A percentile compares a stretch with the other conserved stretches of the same genome.
phyloP scores from a whole-genome alignment of 1,139 yeast species.

The Sporopachydermia cereana region DNA sequence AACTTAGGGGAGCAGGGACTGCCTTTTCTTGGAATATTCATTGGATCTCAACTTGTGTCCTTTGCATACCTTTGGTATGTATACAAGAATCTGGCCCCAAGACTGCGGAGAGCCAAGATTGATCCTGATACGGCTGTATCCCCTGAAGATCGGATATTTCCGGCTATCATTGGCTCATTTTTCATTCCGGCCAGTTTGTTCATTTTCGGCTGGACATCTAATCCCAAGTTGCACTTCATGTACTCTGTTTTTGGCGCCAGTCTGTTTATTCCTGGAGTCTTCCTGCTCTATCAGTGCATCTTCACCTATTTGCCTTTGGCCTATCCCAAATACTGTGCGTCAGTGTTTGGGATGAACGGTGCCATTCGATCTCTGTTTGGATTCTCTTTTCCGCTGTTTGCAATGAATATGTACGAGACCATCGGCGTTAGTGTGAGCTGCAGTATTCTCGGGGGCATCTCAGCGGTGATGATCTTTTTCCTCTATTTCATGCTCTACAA shows the following conservation, averaged over 20 bases:
- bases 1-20: constrained; percentile 39
- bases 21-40: constrained; percentile 32
- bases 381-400: constrained; percentile 47
- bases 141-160: constrained; percentile 19
- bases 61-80: background rate
- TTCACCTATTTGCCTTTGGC: constrained; percentile 22
- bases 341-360: constrained; percentile 44
- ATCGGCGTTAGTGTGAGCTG: constrained; percentile 40
- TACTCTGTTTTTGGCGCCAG: constrained; percentile 33
- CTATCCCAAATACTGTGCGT: constrained; percentile 36
- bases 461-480: constrained; percentile 32
- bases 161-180: constrained; percentile 28
- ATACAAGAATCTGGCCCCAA: background rate
- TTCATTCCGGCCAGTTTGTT: constrained; percentile 32
- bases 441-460: constrained; percentile 34
- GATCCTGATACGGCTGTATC: constrained; percentile 13
- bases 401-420: constrained; percentile 34
- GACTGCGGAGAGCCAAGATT: constrained; percentile 8
- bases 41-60: constrained; percentile 26
- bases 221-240: constrained; percentile 31
- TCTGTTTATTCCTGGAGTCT: constrained; percentile 29
- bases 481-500: constrained; percentile 16
- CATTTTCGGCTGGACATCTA: constrained; percentile 35
- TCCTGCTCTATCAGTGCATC: constrained; percentile 30
- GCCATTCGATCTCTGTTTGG: constrained; percentile 39